Base-by-base conservation (phyloP, 768 basidiomycete species). In the Antrodiella citrinella region DNA sequence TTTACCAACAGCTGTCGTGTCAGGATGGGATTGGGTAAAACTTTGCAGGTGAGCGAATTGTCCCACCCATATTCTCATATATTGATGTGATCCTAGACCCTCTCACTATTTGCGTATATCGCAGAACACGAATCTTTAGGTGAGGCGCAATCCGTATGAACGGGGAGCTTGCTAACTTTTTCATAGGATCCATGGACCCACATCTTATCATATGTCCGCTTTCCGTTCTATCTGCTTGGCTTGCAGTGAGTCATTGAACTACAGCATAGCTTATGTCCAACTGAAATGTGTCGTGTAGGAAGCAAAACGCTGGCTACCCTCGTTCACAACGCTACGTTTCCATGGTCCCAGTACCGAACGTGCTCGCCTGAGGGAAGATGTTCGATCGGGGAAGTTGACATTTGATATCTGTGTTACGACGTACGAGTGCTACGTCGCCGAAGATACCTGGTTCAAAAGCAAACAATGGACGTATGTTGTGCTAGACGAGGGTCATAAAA, bases 201-300 rank as follows among this genome's bases (percentile, higher is more conserved):
- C 84, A 86, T 64, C 73, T 88, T 22, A 75, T 88, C 43, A 74
- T 87, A 48, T 87, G 85, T 58, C 86, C 86, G 0, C 72, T 88
- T 2, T 84, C 83, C 5, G 81, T 83, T 26, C 65, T 83, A 19
- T 73, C 76, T 0, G 73, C 80, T 4, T 83, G 81, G 81, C 67
- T 77, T 60, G 61, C 69, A 45, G 79, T 77, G 55, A 50, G 67
- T 55, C n/a, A 7, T 41, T 7, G 15, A 9, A n/a, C 22, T 38
- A 35, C 30, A 35, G 30, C 30, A 7, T 7, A 35, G 7, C 30
- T 12, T 23, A 19, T 51, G 15, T 20, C 13, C 19, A n/a, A 35
- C 30, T 35, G 30, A 53, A 50, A 20, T 45, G 35, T 53, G 4
- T 46, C 35, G n/a, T 44, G 26, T 20, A 78, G 72, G 80, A 82